Evolutionary conservation across 441 rosid genomes (phyloP).

Genomic region (Aleurites moluccanus): DNA sequence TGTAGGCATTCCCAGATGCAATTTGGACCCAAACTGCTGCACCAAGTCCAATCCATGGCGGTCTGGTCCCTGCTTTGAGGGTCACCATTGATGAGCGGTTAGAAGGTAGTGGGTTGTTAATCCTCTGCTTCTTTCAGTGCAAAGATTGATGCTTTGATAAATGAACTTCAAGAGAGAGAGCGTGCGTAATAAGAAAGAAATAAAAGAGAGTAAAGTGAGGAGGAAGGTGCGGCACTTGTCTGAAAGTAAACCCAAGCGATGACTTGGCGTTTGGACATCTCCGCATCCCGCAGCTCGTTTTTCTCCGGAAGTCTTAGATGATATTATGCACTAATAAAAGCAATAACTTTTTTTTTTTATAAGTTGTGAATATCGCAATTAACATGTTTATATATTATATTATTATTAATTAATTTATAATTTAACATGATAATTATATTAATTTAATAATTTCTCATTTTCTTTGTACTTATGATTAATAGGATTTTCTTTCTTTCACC

Average conservation of each 20-base stretch:
- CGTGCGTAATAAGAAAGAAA: neutral
- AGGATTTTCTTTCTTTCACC: too few species aligned
- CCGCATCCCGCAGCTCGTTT: neutral
- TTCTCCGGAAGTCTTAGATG: too few species aligned
- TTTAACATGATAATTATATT: too few species aligned
- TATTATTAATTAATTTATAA: too few species aligned
- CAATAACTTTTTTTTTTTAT: too few species aligned
- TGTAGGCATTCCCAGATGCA: constrained; percentile 67
- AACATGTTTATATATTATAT: too few species aligned
- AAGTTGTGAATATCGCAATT: too few species aligned
- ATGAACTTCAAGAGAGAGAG: neutral
- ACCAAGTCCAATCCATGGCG: constrained; percentile 94
- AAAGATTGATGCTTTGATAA: too few species aligned
- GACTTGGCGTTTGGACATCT: constrained; percentile 14
- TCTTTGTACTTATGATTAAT: too few species aligned
- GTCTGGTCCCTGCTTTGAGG: constrained; percentile 78
- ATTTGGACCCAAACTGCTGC: constrained; percentile 89
- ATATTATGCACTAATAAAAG: too few species aligned
- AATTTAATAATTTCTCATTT: too few species aligned
- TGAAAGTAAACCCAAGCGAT: neutral
- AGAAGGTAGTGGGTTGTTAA: neutral
- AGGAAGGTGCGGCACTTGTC: neutral
- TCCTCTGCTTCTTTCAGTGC: neutral
- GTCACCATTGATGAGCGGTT: constrained; percentile 31
- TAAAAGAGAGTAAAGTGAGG: neutral